Conservation (phyloP, 2,329 filamentous ascomycete species). For the Penicillium sp. region DNA sequence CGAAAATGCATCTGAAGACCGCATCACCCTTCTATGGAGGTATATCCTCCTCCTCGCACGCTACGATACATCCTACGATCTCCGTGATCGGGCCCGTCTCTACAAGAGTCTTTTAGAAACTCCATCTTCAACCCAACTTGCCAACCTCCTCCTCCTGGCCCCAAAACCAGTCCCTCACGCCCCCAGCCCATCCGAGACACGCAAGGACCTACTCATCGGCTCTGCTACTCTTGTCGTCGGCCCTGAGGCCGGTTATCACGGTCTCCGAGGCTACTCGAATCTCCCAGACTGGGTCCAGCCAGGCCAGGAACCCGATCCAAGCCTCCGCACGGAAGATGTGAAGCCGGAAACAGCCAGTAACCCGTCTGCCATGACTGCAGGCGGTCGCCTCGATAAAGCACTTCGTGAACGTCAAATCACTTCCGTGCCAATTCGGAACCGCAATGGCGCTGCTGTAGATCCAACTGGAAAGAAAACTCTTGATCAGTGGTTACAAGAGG, state of each 20-base stretch:
- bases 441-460: slow-evolving; percentile 20
- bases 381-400: slow-evolving; percentile 43
- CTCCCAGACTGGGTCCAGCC: slow-evolving; percentile 81
- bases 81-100: slow-evolving; percentile 83
- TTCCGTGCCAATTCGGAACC: slow-evolving; percentile 7
- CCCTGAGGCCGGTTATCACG: slow-evolving; percentile 67
- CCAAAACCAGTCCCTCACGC: slow-evolving; percentile 91
- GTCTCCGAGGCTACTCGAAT: slow-evolving; percentile 71
- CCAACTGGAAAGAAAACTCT: slow-evolving; percentile 67
- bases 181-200: slow-evolving; percentile 79
- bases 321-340: slow-evolving; percentile 61
- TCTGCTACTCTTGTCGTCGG: slow-evolving; percentile 82
- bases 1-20: slow-evolving; percentile 48
- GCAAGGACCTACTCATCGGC: slow-evolving; percentile 73
- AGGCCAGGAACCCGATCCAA: slow-evolving; percentile 74
- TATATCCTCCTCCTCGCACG: slow-evolving; percentile 80
- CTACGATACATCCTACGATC: slow-evolving; percentile 92
- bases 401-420: slow-evolving; percentile 41
- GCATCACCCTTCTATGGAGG: slow-evolving; percentile 73
- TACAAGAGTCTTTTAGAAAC: slow-evolving; percentile 80
- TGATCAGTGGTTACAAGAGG: slow-evolving; percentile 84
- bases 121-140: slow-evolving; percentile 73
- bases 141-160: slow-evolving; percentile 82
- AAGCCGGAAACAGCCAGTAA: slow-evolving; percentile 34
- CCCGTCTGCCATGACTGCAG: slow-evolving; percentile 37